Evolutionary conservation across 2,329 filamentous ascomycete genomes (phyloP).

Genomic region (Alternaria conjuncta): DNA sequence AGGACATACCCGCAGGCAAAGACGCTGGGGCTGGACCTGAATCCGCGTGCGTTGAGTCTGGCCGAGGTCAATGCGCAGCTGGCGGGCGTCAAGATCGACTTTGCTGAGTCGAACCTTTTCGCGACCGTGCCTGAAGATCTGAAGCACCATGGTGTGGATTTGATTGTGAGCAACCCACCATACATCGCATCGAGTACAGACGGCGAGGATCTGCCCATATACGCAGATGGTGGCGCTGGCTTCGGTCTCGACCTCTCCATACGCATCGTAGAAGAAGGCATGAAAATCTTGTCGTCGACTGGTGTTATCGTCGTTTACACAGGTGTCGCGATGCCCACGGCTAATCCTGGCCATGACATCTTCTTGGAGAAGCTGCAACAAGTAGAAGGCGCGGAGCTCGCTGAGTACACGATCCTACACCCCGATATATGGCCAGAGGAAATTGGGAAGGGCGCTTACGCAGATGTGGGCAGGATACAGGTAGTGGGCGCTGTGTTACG

Average conservation of each 20-base stretch:
- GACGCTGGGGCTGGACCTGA: conserved; percentile 28
- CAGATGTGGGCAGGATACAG: conserved; percentile 33
- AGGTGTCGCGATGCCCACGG: conserved; percentile 26
- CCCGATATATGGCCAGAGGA: conserved; percentile 37
- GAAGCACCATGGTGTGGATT: conserved; percentile 18
- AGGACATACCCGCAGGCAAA: conserved; percentile 22
- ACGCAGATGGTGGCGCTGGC: conserved; percentile 31
- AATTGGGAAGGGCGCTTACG: conserved; percentile 28
- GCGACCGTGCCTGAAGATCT: conserved; percentile 16
- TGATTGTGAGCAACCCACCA: conserved; percentile 34
- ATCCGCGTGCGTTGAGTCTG: conserved; percentile 24
- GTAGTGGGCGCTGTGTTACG: conserved; percentile 29
- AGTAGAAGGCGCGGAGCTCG: conserved; percentile 16
- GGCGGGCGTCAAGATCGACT: conserved; percentile 17
- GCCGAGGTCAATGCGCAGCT: conserved; percentile 25
- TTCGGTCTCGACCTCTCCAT: conserved; percentile 31
- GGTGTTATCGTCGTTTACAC: conserved; percentile 32
- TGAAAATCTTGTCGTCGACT: conserved; percentile 19
- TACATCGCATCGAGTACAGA: conserved; percentile 32
- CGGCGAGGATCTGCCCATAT: conserved; percentile 29
- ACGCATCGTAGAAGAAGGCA: conserved; percentile 27
- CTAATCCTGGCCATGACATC: conserved; percentile 22
- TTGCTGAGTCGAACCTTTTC: conserved; percentile 29
- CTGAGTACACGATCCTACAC: conserved; percentile 29
- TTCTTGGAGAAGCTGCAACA: conserved; percentile 24